phyloP scores from a whole-genome alignment of 495 filamentous ascomycete species.

The Podospora pseudopauciseta region DNA sequence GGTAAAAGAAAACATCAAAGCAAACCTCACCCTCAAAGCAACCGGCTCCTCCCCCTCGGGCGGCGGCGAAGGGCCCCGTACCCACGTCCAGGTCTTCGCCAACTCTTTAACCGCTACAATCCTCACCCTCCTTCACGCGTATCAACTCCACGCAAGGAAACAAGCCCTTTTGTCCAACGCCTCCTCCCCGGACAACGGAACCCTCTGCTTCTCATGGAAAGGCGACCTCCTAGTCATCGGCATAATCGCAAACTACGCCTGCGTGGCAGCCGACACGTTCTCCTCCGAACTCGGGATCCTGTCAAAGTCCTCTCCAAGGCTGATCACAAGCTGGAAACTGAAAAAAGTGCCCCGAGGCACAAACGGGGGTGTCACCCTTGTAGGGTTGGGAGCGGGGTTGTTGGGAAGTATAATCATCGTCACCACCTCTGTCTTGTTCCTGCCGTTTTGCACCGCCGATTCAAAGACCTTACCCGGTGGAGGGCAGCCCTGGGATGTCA shows the following conservation, averaged over 20 bases:
- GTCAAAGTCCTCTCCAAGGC: conserved; percentile 65
- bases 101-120: conserved; percentile 78
- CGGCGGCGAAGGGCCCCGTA: conserved; percentile 77
- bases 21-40: conserved; percentile 70
- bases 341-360: conserved; percentile 81
- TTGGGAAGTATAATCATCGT: conserved; percentile 72
- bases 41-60: conserved; percentile 50
- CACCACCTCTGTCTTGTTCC: conserved; percentile 55
- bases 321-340: conserved; percentile 79
- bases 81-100: conserved; percentile 83
- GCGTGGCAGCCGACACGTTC: conserved; percentile 89
- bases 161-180: conserved; percentile 22
- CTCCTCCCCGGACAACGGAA: conserved; percentile 25
- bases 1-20: conserved; percentile 86
- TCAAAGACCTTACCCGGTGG: conserved; percentile 34
- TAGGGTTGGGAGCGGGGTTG: conserved; percentile 69
- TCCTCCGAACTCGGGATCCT: conserved; percentile 94
- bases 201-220: conserved; percentile 47
- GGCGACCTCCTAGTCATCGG: conserved; percentile 56
- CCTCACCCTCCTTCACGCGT: conserved; percentile 67
- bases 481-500: conserved; percentile 41
- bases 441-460: conserved; percentile 61
- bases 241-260: conserved; percentile 76
- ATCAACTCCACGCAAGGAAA: conserved; percentile 51
- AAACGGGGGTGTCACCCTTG: conserved; percentile 81